These are phyloP conservation scores for Pseudognaphalium luteoalbum DNA, from an alignment of 129 eudicot genomes.

Conservation along the genomic window DNA sequence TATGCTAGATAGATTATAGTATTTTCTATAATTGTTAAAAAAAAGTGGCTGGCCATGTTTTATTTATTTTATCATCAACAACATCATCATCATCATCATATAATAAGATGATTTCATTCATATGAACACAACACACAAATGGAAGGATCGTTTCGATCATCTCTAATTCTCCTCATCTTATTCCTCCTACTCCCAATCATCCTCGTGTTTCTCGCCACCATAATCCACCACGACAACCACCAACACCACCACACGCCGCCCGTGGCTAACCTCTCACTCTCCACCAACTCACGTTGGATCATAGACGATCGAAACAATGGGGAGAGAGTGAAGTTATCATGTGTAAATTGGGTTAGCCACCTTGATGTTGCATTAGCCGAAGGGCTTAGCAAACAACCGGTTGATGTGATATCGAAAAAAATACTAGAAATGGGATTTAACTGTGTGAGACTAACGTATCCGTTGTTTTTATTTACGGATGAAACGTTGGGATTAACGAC, in stretches of 20 bases:
- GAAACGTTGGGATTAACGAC: constrained; percentile 50
- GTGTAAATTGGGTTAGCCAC: constrained; percentile 32
- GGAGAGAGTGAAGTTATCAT: constrained; percentile 60
- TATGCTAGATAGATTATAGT: no score
- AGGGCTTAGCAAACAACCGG: constrained; percentile 79
- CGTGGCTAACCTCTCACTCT: constrained; percentile 36
- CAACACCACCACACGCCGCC: constrained; percentile 10
- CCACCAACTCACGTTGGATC: constrained; percentile 75
- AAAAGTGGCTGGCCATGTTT: no score
- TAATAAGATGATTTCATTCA: no score
- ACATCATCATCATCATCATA: no score
- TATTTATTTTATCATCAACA: no score
- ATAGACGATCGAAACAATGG: constrained; percentile 53
- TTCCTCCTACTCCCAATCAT: constrained; percentile 21
- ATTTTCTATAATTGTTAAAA: no score
- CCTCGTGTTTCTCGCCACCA: background rate
- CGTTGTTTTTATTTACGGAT: constrained; percentile 63
- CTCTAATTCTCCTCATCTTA: constrained; percentile 9
- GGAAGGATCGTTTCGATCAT: constrained; percentile 2
- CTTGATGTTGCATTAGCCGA: constrained; percentile 69
- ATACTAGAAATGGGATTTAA: constrained; percentile 64
- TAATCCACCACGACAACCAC: constrained; percentile 3
- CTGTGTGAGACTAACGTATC: constrained; percentile 89
- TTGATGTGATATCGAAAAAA: constrained; percentile 54
- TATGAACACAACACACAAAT: no score